Base-by-base conservation (phyloP, 495 filamentous ascomycete species). In the Jackrogersella multiformis region DNA sequence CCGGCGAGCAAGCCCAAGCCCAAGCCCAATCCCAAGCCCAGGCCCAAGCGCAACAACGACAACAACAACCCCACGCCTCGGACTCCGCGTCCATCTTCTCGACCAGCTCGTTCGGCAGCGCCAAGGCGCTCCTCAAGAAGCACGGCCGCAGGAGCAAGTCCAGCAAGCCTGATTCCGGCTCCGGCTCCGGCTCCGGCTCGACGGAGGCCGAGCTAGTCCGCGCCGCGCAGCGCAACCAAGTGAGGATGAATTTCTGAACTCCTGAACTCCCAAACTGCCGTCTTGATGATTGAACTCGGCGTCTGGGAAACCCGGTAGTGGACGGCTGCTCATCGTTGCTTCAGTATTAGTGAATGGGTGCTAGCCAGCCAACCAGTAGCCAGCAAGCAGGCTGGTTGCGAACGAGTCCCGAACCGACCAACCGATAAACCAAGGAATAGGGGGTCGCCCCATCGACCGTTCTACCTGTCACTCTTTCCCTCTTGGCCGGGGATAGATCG, bases 11-110 rank as follows among this genome's bases (percentile, higher is more conserved):
- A 38, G 55, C 46, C 4, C 63, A 52, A 42, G 39, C n/a, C n/a
- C n/a, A n/a, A n/a, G n/a, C n/a, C n/a, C n/a, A n/a, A n/a, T n/a
- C n/a, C n/a, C n/a, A n/a, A n/a, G n/a, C n/a, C n/a, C n/a, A n/a
- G n/a, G n/a, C n/a, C n/a, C n/a, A n/a, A n/a, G n/a, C n/a, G n/a
- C n/a, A 56, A 20, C 61, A 46, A n/a, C 34, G 55, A 8, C 24
- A 48, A 13, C 56, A 30, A 9, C 56, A 30, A 7, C n/a, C 23
- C 9, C 46, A 21, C n/a, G 7, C 34, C n/a, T 65, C 61, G 21
- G 76, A 78, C 45, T 52, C 67, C 1, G 68, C 66, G 5, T 78
- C 76, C 30, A 68, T 73, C 26, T 52, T 67, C 55, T 75, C 70
- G 35, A 73, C 73, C 24, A 70, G 70, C 9, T 73, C 74, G 35